Conservation (phyloP, 768 basidiomycete genomes). For the Pleurotus giganteus region DNA sequence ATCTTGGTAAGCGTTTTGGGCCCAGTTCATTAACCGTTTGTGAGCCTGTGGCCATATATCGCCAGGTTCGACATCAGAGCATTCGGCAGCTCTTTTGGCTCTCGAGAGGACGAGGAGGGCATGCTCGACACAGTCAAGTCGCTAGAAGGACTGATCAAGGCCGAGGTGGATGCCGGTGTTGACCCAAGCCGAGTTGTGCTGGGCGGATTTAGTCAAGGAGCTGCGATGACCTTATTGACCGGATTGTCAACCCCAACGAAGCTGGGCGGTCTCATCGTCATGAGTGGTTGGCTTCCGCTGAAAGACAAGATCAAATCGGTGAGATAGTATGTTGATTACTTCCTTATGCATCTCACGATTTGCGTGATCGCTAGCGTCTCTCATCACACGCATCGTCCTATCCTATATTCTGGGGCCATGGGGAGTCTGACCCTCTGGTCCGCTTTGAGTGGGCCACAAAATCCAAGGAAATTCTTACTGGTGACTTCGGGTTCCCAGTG, state of each 20-base stretch:
- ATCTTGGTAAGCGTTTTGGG: slow-evolving; percentile 51
- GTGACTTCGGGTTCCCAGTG: slow-evolving; percentile 14
- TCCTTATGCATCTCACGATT: neutral
- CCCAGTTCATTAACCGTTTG: neutral
- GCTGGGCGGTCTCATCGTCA: slow-evolving; percentile 36
- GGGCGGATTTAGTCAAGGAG: slow-evolving; percentile 51
- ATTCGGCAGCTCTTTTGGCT: neutral
- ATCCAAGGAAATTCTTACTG: slow-evolving; percentile 17
- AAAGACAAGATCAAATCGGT: slow-evolving; percentile 38
- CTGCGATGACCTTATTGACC: slow-evolving; percentile 40
- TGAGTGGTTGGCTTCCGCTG: slow-evolving; percentile 45
- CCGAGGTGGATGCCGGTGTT: slow-evolving; percentile 40
- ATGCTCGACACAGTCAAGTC: slow-evolving; percentile 32
- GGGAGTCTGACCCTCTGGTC: slow-evolving; percentile 16
- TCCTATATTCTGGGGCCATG: slow-evolving; percentile 24
- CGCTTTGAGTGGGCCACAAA: slow-evolving; percentile 9
- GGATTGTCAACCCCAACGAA: slow-evolving; percentile 35
- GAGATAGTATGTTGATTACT: slow-evolving; percentile 6
- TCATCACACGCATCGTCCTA: slow-evolving; percentile 14
- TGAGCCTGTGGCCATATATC: neutral
- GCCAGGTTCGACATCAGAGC: slow-evolving; percentile 2
- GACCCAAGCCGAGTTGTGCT: slow-evolving; percentile 40
- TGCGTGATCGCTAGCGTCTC: slow-evolving; percentile 11
- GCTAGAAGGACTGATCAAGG: slow-evolving; percentile 37
- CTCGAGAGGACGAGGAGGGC: slow-evolving; percentile 34